Conservation (phyloP, 2,329 filamentous ascomycete genomes). For the Sclerotinia sclerotiorum region DNA sequence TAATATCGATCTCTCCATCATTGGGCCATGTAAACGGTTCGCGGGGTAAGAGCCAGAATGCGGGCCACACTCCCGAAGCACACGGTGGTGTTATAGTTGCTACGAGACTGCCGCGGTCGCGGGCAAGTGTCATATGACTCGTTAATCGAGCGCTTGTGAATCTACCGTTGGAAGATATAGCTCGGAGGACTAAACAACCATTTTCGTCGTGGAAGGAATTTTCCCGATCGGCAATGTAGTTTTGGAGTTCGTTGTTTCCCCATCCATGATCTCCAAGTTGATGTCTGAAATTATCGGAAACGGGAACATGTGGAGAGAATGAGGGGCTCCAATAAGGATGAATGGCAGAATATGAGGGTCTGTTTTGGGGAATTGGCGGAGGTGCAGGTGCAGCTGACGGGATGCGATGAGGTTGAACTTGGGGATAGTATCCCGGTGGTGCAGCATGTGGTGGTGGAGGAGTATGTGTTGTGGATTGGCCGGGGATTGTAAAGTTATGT, state of each 20-base stretch:
- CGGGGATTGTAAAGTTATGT: constrained; percentile 24
- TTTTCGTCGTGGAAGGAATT: constrained; percentile 57
- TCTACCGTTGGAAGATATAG: constrained; percentile 46
- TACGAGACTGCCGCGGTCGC: constrained; percentile 53
- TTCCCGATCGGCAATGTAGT: constrained; percentile 50
- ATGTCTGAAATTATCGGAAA: constrained; percentile 55
- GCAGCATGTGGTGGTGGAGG: constrained; percentile 16
- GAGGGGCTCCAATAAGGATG: constrained; percentile 53
- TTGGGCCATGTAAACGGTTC: constrained; percentile 59
- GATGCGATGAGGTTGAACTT: constrained; percentile 14
- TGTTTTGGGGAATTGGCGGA: constrained; percentile 22
- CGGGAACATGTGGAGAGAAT: constrained; percentile 48
- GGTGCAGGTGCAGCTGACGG: constrained; percentile 8
- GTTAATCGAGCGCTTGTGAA: constrained; percentile 58
- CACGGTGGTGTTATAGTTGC: constrained; percentile 54
- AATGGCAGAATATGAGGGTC: constrained; percentile 21
- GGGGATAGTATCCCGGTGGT: constrained; percentile 16
- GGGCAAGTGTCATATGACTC: constrained; percentile 51
- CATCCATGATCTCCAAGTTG: constrained; percentile 58
- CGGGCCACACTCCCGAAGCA: constrained; percentile 59
- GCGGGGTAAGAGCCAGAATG: constrained; percentile 59
- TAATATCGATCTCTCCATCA: constrained; percentile 61
- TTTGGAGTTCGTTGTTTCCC: constrained; percentile 61
- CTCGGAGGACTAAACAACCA: constrained; percentile 53
- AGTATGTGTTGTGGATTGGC: constrained; percentile 14